Percentiles rank a stretch among this genome's conserved stretches.
These are phyloP conservation scores for Nannizziopsis arthrosporioides DNA, from an alignment of 2,329 filamentous ascomycete species.

Conservation along the genomic window DNA sequence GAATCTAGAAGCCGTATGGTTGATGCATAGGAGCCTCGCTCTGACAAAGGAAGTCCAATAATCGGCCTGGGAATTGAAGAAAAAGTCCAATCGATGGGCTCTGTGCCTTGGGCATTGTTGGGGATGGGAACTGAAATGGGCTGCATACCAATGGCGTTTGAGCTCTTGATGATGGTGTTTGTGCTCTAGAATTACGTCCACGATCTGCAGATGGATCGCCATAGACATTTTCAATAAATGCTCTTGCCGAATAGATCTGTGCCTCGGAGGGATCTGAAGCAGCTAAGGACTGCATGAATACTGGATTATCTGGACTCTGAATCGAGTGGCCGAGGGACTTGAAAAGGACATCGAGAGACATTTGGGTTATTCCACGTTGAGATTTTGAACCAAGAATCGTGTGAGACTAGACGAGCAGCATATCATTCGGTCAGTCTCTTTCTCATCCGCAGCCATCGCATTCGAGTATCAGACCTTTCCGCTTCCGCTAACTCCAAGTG, in stretches of 20 bases:
- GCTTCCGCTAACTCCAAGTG: slow-evolving; percentile 85
- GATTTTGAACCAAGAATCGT: slow-evolving; percentile 82
- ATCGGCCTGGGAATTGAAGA: slow-evolving; percentile 11
- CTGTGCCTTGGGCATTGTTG: slow-evolving; percentile 16
- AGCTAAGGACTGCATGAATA: slow-evolving; percentile 61
- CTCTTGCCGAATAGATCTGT: slow-evolving; percentile 57
- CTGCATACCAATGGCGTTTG: slow-evolving; percentile 36
- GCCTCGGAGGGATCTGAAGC: slow-evolving; percentile 73
- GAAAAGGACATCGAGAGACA: slow-evolving; percentile 82
- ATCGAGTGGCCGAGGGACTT: slow-evolving; percentile 64
- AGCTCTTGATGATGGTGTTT: slow-evolving; percentile 28
- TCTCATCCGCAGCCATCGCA: background rate
- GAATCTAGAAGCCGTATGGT: slow-evolving; percentile 12
- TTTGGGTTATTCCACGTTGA: slow-evolving; percentile 81
- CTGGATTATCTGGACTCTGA: slow-evolving; percentile 48
- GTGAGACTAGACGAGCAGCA: slow-evolving; percentile 54
- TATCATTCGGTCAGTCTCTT: slow-evolving; percentile 3
- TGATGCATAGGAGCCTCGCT: slow-evolving; percentile 9
- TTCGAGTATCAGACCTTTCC: slow-evolving; percentile 61
- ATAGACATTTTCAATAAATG: slow-evolving; percentile 70
- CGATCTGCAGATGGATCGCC: slow-evolving; percentile 49
- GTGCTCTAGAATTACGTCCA: slow-evolving; percentile 47
- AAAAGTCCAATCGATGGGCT: slow-evolving; percentile 15
- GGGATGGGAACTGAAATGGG: slow-evolving; percentile 22
- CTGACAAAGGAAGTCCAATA: slow-evolving; percentile 8